These are phyloP conservation scores for Colletotrichum zoysiae DNA, from an alignment of 2,329 filamentous ascomycete genomes.

Conservation along the genomic window DNA sequence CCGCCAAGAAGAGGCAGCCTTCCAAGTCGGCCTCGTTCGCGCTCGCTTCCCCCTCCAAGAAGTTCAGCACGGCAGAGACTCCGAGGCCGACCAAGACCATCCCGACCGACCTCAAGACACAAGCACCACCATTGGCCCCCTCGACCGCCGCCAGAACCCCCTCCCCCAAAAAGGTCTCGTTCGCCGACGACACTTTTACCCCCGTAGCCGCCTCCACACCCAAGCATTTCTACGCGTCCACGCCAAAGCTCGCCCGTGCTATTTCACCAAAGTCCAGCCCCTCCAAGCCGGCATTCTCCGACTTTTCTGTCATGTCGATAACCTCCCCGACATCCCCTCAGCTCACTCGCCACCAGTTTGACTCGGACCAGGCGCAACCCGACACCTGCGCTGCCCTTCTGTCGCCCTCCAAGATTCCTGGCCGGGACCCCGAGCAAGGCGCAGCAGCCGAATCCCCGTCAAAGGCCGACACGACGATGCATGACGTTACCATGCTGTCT, in stretches of 20 bases:
- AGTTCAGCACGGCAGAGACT: conserved; percentile 27
- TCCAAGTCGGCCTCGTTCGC: conserved; percentile 18
- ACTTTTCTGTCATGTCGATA: conserved; percentile 29
- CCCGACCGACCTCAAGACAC: neutral
- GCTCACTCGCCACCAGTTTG: neutral
- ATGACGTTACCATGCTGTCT: conserved; percentile 33
- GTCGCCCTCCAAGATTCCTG: conserved; percentile 3
- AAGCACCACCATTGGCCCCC: neutral
- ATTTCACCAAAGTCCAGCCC: conserved; percentile 26
- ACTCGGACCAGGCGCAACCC: neutral
- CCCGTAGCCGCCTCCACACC: conserved; percentile 16
- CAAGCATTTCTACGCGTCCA: neutral
- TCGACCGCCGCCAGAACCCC: conserved; percentile 10
- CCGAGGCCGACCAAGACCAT: conserved; percentile 10
- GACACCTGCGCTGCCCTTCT: neutral
- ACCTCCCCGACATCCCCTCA: conserved; percentile 15
- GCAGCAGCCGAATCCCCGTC: conserved; percentile 23
- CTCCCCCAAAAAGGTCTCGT: conserved; percentile 35
- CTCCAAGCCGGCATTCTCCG: conserved; percentile 18
- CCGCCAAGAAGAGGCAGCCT: conserved; percentile 30
- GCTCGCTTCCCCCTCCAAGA: conserved; percentile 12
- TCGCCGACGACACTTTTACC: conserved; percentile 26
- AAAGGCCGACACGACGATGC: conserved; percentile 29
- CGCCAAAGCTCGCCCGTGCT: conserved; percentile 13
- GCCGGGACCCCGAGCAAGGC: neutral